phyloP scores from a whole-genome alignment of 805 yeast genomes.

The Schwanniomyces vanrijiae region DNA sequence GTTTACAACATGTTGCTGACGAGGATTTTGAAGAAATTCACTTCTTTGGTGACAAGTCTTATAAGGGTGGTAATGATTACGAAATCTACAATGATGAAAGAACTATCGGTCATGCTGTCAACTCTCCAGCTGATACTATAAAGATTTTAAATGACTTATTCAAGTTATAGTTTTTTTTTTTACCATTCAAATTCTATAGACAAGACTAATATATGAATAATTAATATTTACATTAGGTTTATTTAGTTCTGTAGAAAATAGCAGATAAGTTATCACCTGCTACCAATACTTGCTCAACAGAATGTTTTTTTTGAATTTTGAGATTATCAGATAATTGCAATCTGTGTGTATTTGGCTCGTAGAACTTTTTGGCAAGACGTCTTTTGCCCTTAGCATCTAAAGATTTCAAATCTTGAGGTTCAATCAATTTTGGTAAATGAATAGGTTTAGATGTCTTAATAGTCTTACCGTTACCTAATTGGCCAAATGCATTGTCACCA shows the following conservation, averaged over 20 bases:
- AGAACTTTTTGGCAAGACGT: conserved; percentile 28
- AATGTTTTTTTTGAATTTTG: conserved; percentile 21
- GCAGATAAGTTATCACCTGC: conserved; percentile 68
- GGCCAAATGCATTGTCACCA: conserved; percentile 86
- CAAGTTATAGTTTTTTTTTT: conserved; percentile 28
- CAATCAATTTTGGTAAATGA: conserved; percentile 54
- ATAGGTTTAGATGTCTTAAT: conserved; percentile 57
- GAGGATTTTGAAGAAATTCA: conserved; percentile 88
- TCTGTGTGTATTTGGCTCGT: conserved; percentile 40
- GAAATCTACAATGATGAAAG: conserved; percentile 91
- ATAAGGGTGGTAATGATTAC: conserved; percentile 97
- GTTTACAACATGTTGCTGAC: conserved; percentile 84
- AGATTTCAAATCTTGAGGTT: conserved; percentile 44
- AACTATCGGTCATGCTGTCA: conserved; percentile 95
- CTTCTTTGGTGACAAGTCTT: conserved; percentile 98
- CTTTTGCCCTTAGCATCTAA: conserved; percentile 9
- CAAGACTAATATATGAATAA: background rate
- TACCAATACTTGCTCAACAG: conserved; percentile 53
- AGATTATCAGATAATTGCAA: conserved; percentile 41
- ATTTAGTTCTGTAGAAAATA: conserved; percentile 50
- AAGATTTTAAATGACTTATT: conserved; percentile 82
- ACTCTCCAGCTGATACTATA: conserved; percentile 85
- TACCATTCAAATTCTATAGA: background rate
- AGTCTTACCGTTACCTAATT: conserved; percentile 79
- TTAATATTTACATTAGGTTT: background rate